phyloP scores from a whole-genome alignment of 495 filamentous ascomycete species.

The Poronia punctata region DNA sequence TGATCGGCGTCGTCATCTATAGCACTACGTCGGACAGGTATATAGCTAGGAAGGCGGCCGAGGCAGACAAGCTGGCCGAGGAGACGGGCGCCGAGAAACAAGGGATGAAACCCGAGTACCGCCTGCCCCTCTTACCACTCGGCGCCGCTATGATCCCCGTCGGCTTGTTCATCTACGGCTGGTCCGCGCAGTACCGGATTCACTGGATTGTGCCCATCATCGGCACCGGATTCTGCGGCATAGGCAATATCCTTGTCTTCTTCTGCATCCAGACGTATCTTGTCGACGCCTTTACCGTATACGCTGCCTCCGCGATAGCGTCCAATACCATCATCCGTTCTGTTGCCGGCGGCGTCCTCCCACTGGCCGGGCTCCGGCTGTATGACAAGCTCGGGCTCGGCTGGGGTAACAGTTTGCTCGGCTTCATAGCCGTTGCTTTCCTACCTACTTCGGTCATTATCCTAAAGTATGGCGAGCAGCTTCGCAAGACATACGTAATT shows the following conservation, averaged over 20 bases:
- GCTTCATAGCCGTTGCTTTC: slow-evolving; percentile 44
- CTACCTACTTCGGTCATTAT: slow-evolving; percentile 47
- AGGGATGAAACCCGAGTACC: slow-evolving; percentile 42
- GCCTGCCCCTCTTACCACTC: slow-evolving; percentile 52
- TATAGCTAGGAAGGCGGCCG: slow-evolving; percentile 22
- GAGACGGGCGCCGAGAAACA: slow-evolving; percentile 13
- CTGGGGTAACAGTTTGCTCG: slow-evolving; percentile 56
- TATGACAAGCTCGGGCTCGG: slow-evolving; percentile 50
- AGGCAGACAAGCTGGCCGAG: slow-evolving; percentile 22
- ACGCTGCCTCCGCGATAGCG: slow-evolving; percentile 54
- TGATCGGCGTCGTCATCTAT: slow-evolving; percentile 29
- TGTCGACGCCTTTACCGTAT: slow-evolving; percentile 53
- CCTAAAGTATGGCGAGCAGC: slow-evolving; percentile 43
- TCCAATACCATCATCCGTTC: slow-evolving; percentile 47
- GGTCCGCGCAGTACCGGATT: slow-evolving; percentile 53
- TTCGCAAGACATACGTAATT: slow-evolving; percentile 39
- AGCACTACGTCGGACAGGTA: slow-evolving; percentile 27
- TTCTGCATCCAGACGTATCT: slow-evolving; percentile 47
- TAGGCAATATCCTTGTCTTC: slow-evolving; percentile 43
- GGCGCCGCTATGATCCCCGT: slow-evolving; percentile 42
- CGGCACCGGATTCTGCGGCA: slow-evolving; percentile 34
- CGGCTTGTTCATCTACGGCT: slow-evolving; percentile 38
- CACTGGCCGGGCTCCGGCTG: slow-evolving; percentile 48
- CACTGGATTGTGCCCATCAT: slow-evolving; percentile 58
- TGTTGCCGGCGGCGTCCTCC: slow-evolving; percentile 51